Percentiles rank a stretch among this genome's conserved stretches.
These are phyloP conservation scores for Paramecium primaurelia DNA, from an alignment of 73 alveolate genomes.

Conservation along the genomic window DNA sequence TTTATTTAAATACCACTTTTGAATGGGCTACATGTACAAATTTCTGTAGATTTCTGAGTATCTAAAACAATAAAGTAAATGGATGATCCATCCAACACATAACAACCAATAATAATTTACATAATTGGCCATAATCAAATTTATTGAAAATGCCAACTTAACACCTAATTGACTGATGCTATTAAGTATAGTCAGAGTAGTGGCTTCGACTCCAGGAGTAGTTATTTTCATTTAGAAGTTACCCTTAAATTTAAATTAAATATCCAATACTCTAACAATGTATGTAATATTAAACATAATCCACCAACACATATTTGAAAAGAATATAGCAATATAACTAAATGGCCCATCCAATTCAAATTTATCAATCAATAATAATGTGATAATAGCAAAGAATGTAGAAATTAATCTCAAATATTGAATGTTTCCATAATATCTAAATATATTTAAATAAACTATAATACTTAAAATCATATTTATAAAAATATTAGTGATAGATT, in stretches of 20 bases:
- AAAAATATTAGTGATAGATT: neutral
- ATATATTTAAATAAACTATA: neutral
- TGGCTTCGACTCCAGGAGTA: slow-evolving; percentile 4
- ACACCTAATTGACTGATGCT: slow-evolving; percentile 14
- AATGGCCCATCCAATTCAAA: neutral
- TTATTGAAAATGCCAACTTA: neutral
- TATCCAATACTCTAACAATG: neutral
- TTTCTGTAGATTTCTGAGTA: neutral
- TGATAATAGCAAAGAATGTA: neutral
- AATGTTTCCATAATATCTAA: neutral
- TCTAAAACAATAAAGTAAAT: neutral
- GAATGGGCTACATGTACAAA: neutral
- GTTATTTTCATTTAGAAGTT: neutral
- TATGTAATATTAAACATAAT: neutral
- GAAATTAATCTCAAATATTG: neutral
- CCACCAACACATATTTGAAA: slow-evolving; percentile 30
- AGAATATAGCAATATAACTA: neutral
- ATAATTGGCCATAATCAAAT: neutral
- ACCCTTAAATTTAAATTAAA: neutral
- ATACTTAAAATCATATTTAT: slow-evolving; percentile 11
- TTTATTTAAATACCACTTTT: neutral
- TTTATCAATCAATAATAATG: neutral
- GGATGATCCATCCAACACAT: neutral
- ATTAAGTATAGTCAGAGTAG: neutral
- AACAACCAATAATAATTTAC: neutral